Conservation (phyloP, 306 rosid species). For the Quercus berberidifolia region DNA sequence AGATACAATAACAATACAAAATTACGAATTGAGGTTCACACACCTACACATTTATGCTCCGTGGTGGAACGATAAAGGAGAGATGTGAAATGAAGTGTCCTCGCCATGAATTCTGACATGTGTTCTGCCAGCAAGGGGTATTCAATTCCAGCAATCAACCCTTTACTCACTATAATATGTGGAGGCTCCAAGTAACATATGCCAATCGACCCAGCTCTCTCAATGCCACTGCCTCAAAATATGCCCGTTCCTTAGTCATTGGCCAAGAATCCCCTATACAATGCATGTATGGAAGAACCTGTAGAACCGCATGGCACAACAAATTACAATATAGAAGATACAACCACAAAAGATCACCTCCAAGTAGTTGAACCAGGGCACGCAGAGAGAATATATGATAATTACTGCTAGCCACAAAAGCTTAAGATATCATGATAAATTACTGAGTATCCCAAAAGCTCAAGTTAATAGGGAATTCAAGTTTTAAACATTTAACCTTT, state of each 20-base stretch:
- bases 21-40: neutral
- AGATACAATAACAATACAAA: neutral
- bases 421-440: no score
- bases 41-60: constrained; percentile 78
- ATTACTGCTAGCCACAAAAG: no score
- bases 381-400: no score
- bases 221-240: constrained; percentile 68
- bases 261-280: constrained; percentile 95
- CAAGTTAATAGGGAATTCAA: no score
- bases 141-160: constrained; percentile 77
- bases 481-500: no score
- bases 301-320: neutral
- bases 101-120: constrained; percentile 76
- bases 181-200: constrained; percentile 93
- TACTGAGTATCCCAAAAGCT: no score
- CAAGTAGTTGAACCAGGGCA: no score
- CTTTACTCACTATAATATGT: constrained; percentile 81
- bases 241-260: constrained; percentile 86
- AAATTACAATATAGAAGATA: no score
- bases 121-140: constrained; percentile 73
- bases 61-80: constrained; percentile 61
- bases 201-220: constrained; percentile 49
- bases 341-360: no score
- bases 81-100: constrained; percentile 74
- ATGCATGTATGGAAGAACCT: constrained; percentile 86